These are phyloP conservation scores for Citropsis articulata DNA, from an alignment of 345 rosid species.

Conservation along the genomic window DNA sequence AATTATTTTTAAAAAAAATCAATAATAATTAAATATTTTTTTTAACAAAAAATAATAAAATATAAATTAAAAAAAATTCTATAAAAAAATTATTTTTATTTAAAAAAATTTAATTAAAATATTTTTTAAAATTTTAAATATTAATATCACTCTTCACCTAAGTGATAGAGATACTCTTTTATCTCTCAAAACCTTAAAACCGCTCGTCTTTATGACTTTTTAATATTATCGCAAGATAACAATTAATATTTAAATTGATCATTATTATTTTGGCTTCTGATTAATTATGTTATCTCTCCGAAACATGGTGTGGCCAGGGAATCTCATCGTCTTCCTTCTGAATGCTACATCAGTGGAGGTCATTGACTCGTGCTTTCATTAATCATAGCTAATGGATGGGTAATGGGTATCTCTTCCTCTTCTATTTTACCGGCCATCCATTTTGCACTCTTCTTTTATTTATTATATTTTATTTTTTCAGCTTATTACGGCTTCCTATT, in stretches of 20 bases:
- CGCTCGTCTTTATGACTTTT: background rate
- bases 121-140: no score
- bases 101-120: no score
- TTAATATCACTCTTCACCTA: no score
- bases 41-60: no score
- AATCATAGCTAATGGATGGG: background rate
- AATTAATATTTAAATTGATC: background rate
- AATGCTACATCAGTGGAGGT: conserved; percentile 27
- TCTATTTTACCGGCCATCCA: background rate
- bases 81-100: no score
- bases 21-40: no score
- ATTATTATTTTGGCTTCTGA: background rate
- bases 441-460: no score
- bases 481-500: background rate
- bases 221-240: conserved; percentile 2
- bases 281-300: background rate
- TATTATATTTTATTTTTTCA: no score
- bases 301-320: background rate
- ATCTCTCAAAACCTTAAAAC: no score
- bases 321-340: conserved; percentile 11
- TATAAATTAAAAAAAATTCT: no score
- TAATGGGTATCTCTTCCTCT: background rate
- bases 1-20: no score
- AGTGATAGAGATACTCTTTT: no score
- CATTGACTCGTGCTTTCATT: conserved; percentile 2